Evolutionary conservation across 2,329 filamentous ascomycete genomes (phyloP).

Genomic region (Aschersonia sp.): DNA sequence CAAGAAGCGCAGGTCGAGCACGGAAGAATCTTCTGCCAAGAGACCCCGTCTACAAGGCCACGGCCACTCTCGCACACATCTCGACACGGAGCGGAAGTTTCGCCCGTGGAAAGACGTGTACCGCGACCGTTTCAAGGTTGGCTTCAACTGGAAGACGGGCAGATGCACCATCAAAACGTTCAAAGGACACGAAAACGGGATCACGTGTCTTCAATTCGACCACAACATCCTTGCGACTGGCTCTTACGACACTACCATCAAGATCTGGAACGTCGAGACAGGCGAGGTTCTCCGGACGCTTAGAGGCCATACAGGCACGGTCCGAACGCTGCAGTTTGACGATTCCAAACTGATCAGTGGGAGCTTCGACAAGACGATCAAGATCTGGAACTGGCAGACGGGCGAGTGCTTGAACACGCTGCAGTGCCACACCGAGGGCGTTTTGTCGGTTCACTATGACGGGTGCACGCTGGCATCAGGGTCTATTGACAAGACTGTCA

Average conservation of each 20-base stretch:
- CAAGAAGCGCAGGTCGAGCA: slow-evolving; percentile 17
- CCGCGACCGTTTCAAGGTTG: slow-evolving; percentile 86
- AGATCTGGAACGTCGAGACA: slow-evolving; percentile 89
- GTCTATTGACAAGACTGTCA: slow-evolving; percentile 77
- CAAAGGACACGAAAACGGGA: slow-evolving; percentile 71
- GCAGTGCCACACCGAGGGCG: slow-evolving; percentile 62
- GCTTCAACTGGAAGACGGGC: slow-evolving; percentile 94
- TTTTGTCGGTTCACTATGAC: slow-evolving; percentile 80
- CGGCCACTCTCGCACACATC: slow-evolving; percentile 16
- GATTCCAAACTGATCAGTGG: slow-evolving; percentile 84
- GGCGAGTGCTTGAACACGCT: slow-evolving; percentile 76
- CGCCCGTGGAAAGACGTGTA: slow-evolving; percentile 94
- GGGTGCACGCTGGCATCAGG: slow-evolving; percentile 74
- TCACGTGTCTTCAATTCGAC: slow-evolving; percentile 45
- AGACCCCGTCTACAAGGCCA: slow-evolving; percentile 14
- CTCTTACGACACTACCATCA: slow-evolving; percentile 88
- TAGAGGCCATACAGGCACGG: slow-evolving; percentile 64
- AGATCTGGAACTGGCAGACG: slow-evolving; percentile 94
- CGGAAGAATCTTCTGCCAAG: slow-evolving; percentile 18
- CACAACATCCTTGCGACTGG: slow-evolving; percentile 86
- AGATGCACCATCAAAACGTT: slow-evolving; percentile 75
- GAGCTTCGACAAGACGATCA: slow-evolving; percentile 73
- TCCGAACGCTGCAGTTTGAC: slow-evolving; percentile 85
- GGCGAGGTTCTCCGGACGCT: slow-evolving; percentile 78
- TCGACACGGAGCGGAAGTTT: slow-evolving; percentile 31